Conservation (phyloP, 345 rosid species). For the Hevea brasiliensis region DNA sequence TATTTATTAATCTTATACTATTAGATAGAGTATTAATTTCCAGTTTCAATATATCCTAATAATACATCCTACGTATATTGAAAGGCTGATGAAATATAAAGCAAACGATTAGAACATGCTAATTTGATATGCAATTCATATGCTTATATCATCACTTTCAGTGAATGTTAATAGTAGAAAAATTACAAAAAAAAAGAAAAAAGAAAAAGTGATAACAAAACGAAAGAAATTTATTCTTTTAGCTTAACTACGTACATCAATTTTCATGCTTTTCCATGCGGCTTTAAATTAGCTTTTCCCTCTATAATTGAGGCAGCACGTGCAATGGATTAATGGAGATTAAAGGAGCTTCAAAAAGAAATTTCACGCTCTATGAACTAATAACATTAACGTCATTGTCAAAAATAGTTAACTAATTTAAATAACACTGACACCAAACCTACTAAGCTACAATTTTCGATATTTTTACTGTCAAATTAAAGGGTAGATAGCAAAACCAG, state of each 20-base stretch:
- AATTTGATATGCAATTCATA: not conserved
- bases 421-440: too few relatives aligned
- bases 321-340: slow-evolving; percentile 7
- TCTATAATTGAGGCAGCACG: slow-evolving; percentile 27
- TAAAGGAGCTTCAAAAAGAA: not conserved
- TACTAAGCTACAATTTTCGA: too few relatives aligned
- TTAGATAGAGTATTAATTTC: too few relatives aligned
- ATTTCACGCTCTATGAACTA: too few relatives aligned
- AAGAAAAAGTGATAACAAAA: not conserved
- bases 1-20: too few relatives aligned
- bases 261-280: not conserved
- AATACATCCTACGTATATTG: too few relatives aligned
- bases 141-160: not conserved
- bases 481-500: too few relatives aligned
- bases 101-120: not conserved
- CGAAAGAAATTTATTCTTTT: not conserved
- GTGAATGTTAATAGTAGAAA: not conserved
- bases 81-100: too few relatives aligned
- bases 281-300: not conserved
- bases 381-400: too few relatives aligned
- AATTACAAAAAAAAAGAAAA: not conserved
- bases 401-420: too few relatives aligned
- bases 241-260: not conserved
- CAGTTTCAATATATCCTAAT: too few relatives aligned
- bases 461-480: too few relatives aligned